Evolutionary conservation across 1,284 basidiomycete genomes (phyloP).

Genomic region (Microbotryomycetes sp.): DNA sequence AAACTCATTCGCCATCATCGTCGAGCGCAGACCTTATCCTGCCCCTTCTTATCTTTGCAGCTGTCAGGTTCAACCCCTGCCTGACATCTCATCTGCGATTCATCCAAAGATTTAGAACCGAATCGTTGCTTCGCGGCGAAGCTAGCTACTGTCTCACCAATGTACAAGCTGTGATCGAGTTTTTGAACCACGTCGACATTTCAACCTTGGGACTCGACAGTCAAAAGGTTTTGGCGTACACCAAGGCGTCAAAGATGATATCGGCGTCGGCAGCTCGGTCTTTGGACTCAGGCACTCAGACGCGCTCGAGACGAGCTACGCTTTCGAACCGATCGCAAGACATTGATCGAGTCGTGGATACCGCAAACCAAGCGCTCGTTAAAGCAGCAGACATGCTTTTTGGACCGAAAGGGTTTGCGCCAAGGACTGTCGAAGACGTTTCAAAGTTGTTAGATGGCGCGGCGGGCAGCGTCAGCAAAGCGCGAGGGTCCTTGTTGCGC

Average conservation of each 20-base stretch:
- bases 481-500: conserved; percentile 14
- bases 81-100: conserved; percentile 79
- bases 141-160: conserved; percentile 88
- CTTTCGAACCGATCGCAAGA: conserved; percentile 17
- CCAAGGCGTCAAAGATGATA: neutral
- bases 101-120: conserved; percentile 71
- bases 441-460: conserved; percentile 31
- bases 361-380: conserved; percentile 26
- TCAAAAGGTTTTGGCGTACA: conserved; percentile 47
- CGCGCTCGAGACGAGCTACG: conserved; percentile 6
- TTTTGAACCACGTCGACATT: conserved; percentile 83
- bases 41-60: conserved; percentile 81
- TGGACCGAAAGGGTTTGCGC: conserved; percentile 23
- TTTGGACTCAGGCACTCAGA: conserved; percentile 3
- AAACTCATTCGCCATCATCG: conserved; percentile 4
- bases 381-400: conserved; percentile 31
- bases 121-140: conserved; percentile 66
- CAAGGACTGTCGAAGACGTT: conserved; percentile 35
- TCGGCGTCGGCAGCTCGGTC: neutral
- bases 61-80: conserved; percentile 81
- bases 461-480: conserved; percentile 1
- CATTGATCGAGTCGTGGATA: conserved; percentile 31
- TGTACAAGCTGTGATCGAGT: conserved; percentile 85
- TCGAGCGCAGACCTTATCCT: conserved; percentile 62
- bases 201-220: conserved; percentile 67